Evolutionary conservation across 1,139 yeast species (phyloP).

Genomic region (Pichia sp.): DNA sequence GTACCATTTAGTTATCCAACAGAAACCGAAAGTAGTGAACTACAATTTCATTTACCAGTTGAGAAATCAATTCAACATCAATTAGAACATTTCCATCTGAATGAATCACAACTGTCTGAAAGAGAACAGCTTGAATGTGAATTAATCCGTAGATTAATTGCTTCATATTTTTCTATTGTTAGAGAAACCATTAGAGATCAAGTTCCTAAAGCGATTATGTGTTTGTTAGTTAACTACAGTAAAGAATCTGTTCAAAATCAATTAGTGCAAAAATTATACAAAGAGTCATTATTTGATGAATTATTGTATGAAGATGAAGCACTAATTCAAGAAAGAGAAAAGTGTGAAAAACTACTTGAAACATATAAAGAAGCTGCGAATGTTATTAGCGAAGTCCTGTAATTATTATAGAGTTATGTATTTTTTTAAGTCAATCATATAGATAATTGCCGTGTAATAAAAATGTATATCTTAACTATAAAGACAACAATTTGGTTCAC

Average conservation of each 20-base stretch:
- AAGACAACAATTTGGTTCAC: too few species aligned
- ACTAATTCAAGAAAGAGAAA: slow-evolving; percentile 84
- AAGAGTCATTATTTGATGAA: slow-evolving; percentile 78
- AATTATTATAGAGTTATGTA: slow-evolving; percentile 1
- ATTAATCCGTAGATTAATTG: slow-evolving; percentile 79
- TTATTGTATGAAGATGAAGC: slow-evolving; percentile 84
- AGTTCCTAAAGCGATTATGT: slow-evolving; percentile 98
- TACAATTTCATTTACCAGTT: slow-evolving; percentile 24
- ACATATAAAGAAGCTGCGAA: slow-evolving; percentile 88
- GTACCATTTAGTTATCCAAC: slow-evolving; percentile 23
- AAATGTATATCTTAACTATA: too few species aligned
- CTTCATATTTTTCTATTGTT: slow-evolving; percentile 85
- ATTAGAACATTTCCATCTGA: slow-evolving; percentile 41
- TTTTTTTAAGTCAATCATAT: too few species aligned
- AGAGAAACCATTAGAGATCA: slow-evolving; percentile 96
- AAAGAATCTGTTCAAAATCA: slow-evolving; percentile 88
- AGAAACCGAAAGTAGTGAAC: slow-evolving; percentile 22
- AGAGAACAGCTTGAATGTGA: slow-evolving; percentile 94
- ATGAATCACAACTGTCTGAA: slow-evolving; percentile 54
- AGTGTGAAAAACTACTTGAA: slow-evolving; percentile 72
- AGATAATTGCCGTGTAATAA: too few species aligned
- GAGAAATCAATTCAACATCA: slow-evolving; percentile 23
- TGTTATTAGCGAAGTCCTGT: slow-evolving; percentile 84
- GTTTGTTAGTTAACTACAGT: slow-evolving; percentile 79
- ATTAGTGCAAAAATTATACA: slow-evolving; percentile 84